A percentile compares a stretch with the other conserved stretches of the same genome.
Conservation (phyloP, 2,329 filamentous ascomycete species). For the Penicillium sp. region DNA sequence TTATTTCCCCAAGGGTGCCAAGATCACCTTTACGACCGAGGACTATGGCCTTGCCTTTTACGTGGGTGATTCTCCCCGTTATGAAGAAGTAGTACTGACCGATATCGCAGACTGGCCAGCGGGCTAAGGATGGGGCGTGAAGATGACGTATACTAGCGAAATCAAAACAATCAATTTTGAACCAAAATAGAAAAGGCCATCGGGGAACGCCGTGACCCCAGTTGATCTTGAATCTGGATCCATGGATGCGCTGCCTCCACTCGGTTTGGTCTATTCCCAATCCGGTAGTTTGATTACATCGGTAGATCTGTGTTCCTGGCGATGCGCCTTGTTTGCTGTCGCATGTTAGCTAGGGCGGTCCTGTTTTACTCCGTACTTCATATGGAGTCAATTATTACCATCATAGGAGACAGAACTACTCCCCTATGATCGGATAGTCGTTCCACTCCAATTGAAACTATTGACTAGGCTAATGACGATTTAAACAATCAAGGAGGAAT, state of each 20-base stretch:
- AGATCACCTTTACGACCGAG: constrained; percentile 61
- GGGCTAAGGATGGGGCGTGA: constrained; percentile 27
- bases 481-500: neutral
- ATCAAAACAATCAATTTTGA: neutral
- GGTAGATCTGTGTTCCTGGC: neutral
- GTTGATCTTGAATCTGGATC: constrained; percentile 2
- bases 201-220: constrained; percentile 11
- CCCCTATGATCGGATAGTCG: neutral
- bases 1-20: constrained; percentile 62
- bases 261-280: constrained; percentile 14
- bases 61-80: constrained; percentile 27
- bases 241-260: constrained; percentile 15
- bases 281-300: constrained; percentile 23
- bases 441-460: neutral
- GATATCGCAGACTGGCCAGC: constrained; percentile 28
- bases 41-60: constrained; percentile 60
- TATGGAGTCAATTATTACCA: neutral
- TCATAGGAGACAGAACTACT: neutral
- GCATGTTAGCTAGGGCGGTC: neutral
- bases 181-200: neutral
- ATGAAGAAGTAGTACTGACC: constrained; percentile 4
- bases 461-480: neutral
- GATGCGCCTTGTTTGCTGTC: neutral
- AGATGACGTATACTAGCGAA: neutral
- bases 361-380: too few species aligned